phyloP scores from a whole-genome alignment of 2,329 filamentous ascomycete genomes.

The Xylariaceae sp. region DNA sequence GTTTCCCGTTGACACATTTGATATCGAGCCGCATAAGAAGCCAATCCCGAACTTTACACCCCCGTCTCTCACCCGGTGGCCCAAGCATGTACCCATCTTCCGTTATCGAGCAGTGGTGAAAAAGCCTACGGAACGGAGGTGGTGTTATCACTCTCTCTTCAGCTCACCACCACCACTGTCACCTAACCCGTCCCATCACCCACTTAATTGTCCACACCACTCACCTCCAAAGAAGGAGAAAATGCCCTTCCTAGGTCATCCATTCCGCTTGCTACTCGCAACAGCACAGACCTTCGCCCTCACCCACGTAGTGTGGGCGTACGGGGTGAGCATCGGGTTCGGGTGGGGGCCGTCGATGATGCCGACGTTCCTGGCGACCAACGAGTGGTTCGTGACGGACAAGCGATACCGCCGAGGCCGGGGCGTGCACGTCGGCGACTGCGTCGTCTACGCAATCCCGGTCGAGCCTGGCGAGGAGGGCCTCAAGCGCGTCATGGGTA shows the following conservation, averaged over 20 bases:
- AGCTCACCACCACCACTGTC: too few species aligned
- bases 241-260: conserved; percentile 40
- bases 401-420: conserved; percentile 74
- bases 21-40: background rate
- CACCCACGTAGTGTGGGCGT: conserved; percentile 61
- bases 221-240: conserved; percentile 9
- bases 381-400: conserved; percentile 73
- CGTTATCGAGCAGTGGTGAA: background rate
- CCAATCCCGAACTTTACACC: background rate
- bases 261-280: conserved; percentile 52
- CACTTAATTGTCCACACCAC: background rate
- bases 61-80: background rate
- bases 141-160: too few species aligned
- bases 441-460: conserved; percentile 81
- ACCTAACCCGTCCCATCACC: too few species aligned
- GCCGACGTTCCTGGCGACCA: conserved; percentile 74
- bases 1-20: too few species aligned
- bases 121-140: background rate
- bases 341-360: conserved; percentile 85
- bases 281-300: conserved; percentile 55
- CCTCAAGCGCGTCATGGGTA: conserved; percentile 80
- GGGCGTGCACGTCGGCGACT: conserved; percentile 74
- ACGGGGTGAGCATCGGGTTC: conserved; percentile 66
- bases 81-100: conserved; percentile 4
- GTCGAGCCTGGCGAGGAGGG: conserved; percentile 64